Conservation (phyloP, 2,329 filamentous ascomycete species). For the Scytalidium sp. region DNA sequence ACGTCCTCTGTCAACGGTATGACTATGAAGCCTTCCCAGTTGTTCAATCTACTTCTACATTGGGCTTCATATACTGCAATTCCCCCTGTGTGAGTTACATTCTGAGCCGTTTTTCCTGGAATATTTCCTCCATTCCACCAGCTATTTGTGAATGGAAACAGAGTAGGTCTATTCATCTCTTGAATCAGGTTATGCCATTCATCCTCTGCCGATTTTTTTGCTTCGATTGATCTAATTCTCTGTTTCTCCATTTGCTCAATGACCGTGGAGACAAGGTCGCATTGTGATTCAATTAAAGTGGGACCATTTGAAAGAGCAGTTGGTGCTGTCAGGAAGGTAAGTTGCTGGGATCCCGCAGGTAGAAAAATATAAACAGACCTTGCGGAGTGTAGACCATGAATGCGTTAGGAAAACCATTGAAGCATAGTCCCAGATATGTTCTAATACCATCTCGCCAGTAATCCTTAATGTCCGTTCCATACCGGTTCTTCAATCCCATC, state of each 20-base stretch:
- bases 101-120: slow-evolving; percentile 35
- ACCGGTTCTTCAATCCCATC: slow-evolving; percentile 27
- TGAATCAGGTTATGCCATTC: slow-evolving; percentile 29
- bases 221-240: slow-evolving; percentile 29
- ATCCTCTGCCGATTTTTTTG: slow-evolving; percentile 26
- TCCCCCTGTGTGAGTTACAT: slow-evolving; percentile 27
- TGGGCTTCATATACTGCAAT: too few relatives aligned
- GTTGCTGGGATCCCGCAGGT: too few relatives aligned
- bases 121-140: slow-evolving; percentile 41
- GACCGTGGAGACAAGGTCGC: slow-evolving; percentile 31
- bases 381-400: slow-evolving; percentile 43
- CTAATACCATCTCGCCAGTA: slow-evolving; percentile 41
- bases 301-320: slow-evolving; percentile 38
- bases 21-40: too few relatives aligned
- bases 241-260: slow-evolving; percentile 26
- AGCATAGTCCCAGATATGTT: slow-evolving; percentile 42
- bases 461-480: slow-evolving; percentile 34
- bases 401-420: slow-evolving; percentile 43
- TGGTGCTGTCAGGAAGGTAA: too few relatives aligned
- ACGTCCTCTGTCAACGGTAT: too few relatives aligned
- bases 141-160: slow-evolving; percentile 31
- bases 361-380: too few relatives aligned
- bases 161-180: slow-evolving; percentile 24
- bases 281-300: slow-evolving; percentile 36
- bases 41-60: too few relatives aligned